Evolutionary conservation across 768 basidiomycete genomes (phyloP).

Genomic region (Kockovaella imperatae): DNA sequence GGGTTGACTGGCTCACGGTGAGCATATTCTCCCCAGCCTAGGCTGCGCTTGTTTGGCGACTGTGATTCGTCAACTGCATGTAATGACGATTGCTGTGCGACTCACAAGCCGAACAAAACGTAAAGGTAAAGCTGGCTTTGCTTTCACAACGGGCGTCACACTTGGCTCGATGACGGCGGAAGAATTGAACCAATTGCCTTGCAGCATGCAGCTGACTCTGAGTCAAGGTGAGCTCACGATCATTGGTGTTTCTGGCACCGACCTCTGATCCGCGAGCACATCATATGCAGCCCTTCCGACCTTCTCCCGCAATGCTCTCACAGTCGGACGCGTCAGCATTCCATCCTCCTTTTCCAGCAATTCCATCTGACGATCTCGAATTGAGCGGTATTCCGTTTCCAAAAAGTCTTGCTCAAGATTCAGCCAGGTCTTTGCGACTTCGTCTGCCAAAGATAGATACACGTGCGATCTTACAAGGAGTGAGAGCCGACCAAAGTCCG

Average conservation of each 20-base stretch:
- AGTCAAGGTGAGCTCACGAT: background rate
- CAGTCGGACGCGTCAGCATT: slow-evolving; percentile 16
- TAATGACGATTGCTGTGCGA: background rate
- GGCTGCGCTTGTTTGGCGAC: slow-evolving; percentile 26
- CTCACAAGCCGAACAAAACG: slow-evolving; percentile 32
- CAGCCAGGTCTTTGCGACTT: slow-evolving; percentile 30
- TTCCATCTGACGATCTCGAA: slow-evolving; percentile 37
- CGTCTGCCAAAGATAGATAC: slow-evolving; percentile 26
- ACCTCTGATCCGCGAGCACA: slow-evolving; percentile 33
- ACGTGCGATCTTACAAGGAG: slow-evolving; percentile 31
- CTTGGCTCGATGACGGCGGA: slow-evolving; percentile 14
- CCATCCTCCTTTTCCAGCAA: slow-evolving; percentile 38
- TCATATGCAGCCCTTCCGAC: slow-evolving; percentile 29
- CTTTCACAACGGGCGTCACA: slow-evolving; percentile 7
- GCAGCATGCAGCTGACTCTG: slow-evolving; percentile 37
- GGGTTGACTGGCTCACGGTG: slow-evolving; percentile 14
- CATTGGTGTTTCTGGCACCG: background rate
- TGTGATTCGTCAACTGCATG: background rate
- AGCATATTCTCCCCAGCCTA: slow-evolving; percentile 33
- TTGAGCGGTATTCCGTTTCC: slow-evolving; percentile 29
- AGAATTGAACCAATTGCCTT: slow-evolving; percentile 38
- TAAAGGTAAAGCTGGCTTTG: slow-evolving; percentile 24
- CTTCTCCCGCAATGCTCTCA: slow-evolving; percentile 30
- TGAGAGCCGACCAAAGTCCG: slow-evolving; percentile 25
- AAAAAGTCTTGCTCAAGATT: slow-evolving; percentile 33